Percentiles rank a stretch among this genome's conserved stretches.
Evolutionary conservation across 2,329 filamentous ascomycete species (phyloP).

Genomic region (Verticillium klebahnii): DNA sequence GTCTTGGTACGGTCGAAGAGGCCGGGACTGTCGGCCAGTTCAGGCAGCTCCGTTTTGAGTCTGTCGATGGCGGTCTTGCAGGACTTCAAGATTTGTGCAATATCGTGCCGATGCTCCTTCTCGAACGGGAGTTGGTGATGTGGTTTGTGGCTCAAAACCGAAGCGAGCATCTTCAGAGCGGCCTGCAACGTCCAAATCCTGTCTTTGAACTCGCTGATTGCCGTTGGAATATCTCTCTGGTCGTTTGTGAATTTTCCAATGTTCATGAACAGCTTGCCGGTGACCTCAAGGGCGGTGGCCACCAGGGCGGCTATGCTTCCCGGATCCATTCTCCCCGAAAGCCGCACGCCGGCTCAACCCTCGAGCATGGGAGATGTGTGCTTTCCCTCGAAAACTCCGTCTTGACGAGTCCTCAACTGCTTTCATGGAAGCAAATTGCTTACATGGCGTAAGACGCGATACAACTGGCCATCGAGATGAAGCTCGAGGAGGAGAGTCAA

Average conservation of each 20-base stretch:
- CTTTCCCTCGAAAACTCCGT: too few species aligned
- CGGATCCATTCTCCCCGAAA: constrained; percentile 14
- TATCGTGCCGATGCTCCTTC: constrained; percentile 17
- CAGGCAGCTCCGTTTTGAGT: constrained; percentile 15
- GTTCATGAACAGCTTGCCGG: constrained; percentile 13
- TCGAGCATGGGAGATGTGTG: too few species aligned
- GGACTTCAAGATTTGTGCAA: constrained; percentile 17
- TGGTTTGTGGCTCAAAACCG: constrained; percentile 11
- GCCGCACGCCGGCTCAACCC: too few species aligned
- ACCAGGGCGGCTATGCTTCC: constrained; percentile 15
- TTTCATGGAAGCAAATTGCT: not conserved
- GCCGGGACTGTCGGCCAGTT: constrained; percentile 12
- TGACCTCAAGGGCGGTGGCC: constrained; percentile 13
- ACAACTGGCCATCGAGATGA: too few species aligned
- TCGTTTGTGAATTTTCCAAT: constrained; percentile 17
- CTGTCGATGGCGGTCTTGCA: constrained; percentile 15
- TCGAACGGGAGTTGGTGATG: constrained; percentile 16
- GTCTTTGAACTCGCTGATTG: constrained; percentile 17
- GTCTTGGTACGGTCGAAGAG: constrained; percentile 13
- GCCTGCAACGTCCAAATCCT: constrained; percentile 14
- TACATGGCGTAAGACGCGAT: too few species aligned
- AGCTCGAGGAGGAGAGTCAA: too few species aligned
- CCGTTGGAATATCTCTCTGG: constrained; percentile 10
- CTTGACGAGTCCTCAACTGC: not conserved
- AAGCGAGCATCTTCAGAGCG: constrained; percentile 12